Evolutionary conservation across 352 stramenopile species (phyloP).

Genomic region (Globisporangium iwayamae): DNA sequence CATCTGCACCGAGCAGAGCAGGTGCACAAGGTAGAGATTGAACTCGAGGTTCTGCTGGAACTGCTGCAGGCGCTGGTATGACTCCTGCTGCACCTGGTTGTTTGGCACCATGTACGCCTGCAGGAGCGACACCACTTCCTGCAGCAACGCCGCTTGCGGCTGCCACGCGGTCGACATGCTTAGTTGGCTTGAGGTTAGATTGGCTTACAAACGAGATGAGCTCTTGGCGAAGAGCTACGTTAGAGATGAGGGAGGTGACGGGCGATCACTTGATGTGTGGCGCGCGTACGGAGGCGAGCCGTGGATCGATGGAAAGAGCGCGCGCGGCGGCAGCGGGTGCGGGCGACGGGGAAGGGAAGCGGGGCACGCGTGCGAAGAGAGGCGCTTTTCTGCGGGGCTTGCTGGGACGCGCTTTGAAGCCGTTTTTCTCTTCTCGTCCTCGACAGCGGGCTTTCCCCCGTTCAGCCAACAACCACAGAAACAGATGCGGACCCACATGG

Average conservation of each 20-base stretch:
- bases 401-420: slow-evolving; percentile 5
- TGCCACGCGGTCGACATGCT: slow-evolving; percentile 60
- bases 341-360: background rate
- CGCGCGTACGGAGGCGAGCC: slow-evolving; percentile 2
- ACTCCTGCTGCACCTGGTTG: slow-evolving; percentile 81
- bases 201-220: background rate
- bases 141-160: slow-evolving; percentile 66
- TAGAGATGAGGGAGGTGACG: background rate
- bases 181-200: background rate
- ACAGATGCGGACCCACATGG: slow-evolving; percentile 2
- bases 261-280: background rate
- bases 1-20: slow-evolving; percentile 61
- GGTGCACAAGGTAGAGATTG: slow-evolving; percentile 84
- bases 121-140: slow-evolving; percentile 75
- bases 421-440: slow-evolving; percentile 12
- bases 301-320: background rate
- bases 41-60: slow-evolving; percentile 89
- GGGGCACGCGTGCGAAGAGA: slow-evolving; percentile 4
- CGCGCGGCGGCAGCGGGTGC: background rate
- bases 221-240: background rate
- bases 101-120: slow-evolving; percentile 82
- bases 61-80: slow-evolving; percentile 80
- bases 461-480: slow-evolving; percentile 20
- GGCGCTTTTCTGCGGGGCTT: background rate
- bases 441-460: background rate